Evolutionary conservation across 345 rosid species (phyloP).

Genomic region (Salix purpurea): DNA sequence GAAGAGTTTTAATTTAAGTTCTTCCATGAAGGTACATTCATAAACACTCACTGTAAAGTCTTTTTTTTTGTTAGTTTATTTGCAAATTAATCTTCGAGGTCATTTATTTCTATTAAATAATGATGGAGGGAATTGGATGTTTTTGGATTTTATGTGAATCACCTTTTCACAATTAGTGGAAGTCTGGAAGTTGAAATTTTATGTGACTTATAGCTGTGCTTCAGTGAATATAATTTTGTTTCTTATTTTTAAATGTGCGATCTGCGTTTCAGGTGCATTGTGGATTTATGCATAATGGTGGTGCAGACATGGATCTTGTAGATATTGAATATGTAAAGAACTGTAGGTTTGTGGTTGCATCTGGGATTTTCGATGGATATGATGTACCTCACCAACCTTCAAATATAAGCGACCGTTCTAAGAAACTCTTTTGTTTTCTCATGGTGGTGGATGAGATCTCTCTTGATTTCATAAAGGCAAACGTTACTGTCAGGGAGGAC

Average conservation of each 20-base stretch:
- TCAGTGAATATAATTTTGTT: neutral
- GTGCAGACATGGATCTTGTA: constrained; percentile 72
- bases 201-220: neutral
- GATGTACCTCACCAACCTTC: constrained; percentile 90
- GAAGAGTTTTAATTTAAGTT: constrained; percentile 63
- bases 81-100: neutral
- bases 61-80: neutral
- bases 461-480: constrained; percentile 53
- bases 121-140: neutral
- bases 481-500: constrained; percentile 64
- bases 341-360: constrained; percentile 84
- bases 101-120: neutral
- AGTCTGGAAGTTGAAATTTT: neutral
- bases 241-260: neutral
- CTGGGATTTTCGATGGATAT: constrained; percentile 92
- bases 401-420: constrained; percentile 67
- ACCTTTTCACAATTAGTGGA: neutral
- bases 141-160: neutral
- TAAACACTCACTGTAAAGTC: neutral
- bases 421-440: constrained; percentile 81
- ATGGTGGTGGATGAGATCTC: constrained; percentile 89
- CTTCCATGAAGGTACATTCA: constrained; percentile 66
- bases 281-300: constrained; percentile 78
- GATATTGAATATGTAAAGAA: constrained; percentile 66
- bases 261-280: constrained; percentile 63